Base-by-base conservation (phyloP, 2,329 filamentous ascomycete species). In the Aspergillus aculeatinus region DNA sequence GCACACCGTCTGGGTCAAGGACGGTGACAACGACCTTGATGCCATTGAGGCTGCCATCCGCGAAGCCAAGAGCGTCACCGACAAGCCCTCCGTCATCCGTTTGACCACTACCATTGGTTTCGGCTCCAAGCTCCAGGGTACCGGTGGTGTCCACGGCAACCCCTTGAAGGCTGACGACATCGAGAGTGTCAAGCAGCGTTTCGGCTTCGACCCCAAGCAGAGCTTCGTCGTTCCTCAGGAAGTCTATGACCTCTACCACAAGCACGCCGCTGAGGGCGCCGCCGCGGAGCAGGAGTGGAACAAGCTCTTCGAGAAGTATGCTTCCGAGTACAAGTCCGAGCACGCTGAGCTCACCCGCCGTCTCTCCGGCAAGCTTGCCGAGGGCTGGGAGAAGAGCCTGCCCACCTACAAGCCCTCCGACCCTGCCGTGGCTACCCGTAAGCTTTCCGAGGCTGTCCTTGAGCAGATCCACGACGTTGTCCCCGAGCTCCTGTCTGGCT, bases 11-110 rank as follows among this genome's bases (percentile, higher is more conserved):
- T 84, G 85, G 77, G 93, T 99, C 77, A 82, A 88, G 72, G 87
- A 98, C 72, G 95, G 95, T 79, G 91, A 99, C 84, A 79, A 86
- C 77, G 92, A 98, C 80, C 87, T 97, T 60, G 89, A 88, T 68
- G 87, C 79, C 74, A 98, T 99, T 63, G 92, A 96, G 83, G 87
- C 85, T 64, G 95, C 95, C 71, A 90, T 99, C 79, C 86, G 88
- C 79, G 86, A 90, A 82, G 90, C 88, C 77, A 88, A 94, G 83
- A 83, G 88, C 67, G 90, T 96, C 80, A 98, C 87, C 79, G 87
- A 98, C 85, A 99, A 98, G 89, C 95, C 95, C 66, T 90, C 93
- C 63, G 83, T 99, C 74, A 97, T 99, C 85, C 93, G 96, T 85
- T 87, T 99, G 72, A 92, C 88, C 77, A 99, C 95, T 76, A 98